Base-by-base conservation (phyloP, 768 basidiomycete genomes). In the Omphalotus guepiniiformis region DNA sequence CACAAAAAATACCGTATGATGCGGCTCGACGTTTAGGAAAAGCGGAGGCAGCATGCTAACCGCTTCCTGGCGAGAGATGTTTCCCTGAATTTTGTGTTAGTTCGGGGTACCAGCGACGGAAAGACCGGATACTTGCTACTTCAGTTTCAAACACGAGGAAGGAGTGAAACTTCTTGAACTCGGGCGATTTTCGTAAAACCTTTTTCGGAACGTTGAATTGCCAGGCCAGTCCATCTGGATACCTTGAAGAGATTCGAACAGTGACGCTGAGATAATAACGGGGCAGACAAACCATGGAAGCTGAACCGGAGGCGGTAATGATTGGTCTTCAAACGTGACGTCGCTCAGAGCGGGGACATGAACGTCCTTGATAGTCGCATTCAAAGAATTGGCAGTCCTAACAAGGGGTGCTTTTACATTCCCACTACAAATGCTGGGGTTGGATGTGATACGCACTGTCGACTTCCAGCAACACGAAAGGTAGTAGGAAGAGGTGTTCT, bases 31-130 rank as follows among this genome's bases (percentile, higher is more conserved):
- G 47, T 93, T 89, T 27, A 99, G 79, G 55, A 98, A 83, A 2
- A 99, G 77, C 1, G 96, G 95, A 4, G 96, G 96, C n/a, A 99
- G 72, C 96, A 99, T 99, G 62, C 92, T 95, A 49, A 99, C 96
- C 15, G 92, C 93, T 66, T 99, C 96, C 64, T 97, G 94, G 18
- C 96, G 74, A 9, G 93, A 95, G 39, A 98, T 75, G 57, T 99
- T 99, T 39, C 96, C 94, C 92, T 94, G 55, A 3, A 28, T 0
- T 2, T 3, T n/a, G 21, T 39, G 11, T 43, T 39, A 54, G 19
- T 39, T 39, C 42, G 40, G 46, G 13, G 18, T 2, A 41, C 32
- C 3, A 42, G 26, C 12, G 12, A 6, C 30, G 6, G 26, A 11
- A 15, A 19, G 23, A 39, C n/a, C 44, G 6, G 5, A 15, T 22